These are phyloP conservation scores for Talaromyces sp. DNA, from an alignment of 2,329 filamentous ascomycete species.

Conservation along the genomic window DNA sequence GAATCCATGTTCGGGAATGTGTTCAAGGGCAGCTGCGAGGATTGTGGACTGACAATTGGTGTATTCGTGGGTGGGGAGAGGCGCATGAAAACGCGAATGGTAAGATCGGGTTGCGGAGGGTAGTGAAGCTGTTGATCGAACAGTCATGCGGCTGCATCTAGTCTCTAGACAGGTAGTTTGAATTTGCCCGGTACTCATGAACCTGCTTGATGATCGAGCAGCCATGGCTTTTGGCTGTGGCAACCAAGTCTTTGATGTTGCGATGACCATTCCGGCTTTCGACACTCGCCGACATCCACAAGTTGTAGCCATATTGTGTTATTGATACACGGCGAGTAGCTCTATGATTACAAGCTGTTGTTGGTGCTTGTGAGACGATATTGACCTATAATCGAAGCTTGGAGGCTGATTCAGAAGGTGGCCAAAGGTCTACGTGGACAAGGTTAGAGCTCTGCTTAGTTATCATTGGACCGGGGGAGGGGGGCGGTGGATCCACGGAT, in stretches of 20 bases:
- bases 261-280: conserved; percentile 1
- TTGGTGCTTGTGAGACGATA: not conserved
- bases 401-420: not conserved
- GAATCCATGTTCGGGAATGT: conserved; percentile 82
- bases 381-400: not conserved
- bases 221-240: not conserved
- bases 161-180: not conserved
- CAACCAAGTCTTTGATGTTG: not conserved
- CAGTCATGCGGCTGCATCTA: not conserved
- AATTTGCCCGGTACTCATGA: not conserved
- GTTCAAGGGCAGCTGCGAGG: conserved; percentile 71
- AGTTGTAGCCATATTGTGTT: conserved; percentile 1
- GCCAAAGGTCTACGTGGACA: too few species aligned
- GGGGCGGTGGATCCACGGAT: not conserved
- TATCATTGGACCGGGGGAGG: not conserved
- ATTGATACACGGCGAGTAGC: not conserved
- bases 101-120: conserved; percentile 45
- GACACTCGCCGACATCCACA: conserved; percentile 12
- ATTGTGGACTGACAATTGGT: conserved; percentile 65
- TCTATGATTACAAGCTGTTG: not conserved
- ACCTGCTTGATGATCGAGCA: not conserved
- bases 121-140: not conserved
- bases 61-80: conserved; percentile 56
- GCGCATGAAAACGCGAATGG: conserved; percentile 70
- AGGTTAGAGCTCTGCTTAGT: not conserved